Percentiles rank a stretch among this genome's conserved stretches.
These are phyloP conservation scores for Gracilaria gracilis DNA, from an alignment of 23 red algal species.

Conservation along the genomic window DNA sequence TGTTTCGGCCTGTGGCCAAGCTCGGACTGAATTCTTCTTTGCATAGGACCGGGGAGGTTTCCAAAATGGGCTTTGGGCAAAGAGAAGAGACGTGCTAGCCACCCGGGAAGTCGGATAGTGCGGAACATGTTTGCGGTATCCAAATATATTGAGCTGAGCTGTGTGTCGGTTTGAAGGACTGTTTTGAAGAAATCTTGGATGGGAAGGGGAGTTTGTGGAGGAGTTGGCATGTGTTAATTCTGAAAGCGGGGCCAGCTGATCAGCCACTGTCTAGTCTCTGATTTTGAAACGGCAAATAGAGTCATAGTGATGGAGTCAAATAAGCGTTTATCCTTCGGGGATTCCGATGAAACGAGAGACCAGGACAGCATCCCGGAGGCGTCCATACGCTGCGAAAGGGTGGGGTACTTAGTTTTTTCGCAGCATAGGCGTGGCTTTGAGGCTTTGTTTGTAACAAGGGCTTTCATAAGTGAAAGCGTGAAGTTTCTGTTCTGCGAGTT, in stretches of 20 bases:
- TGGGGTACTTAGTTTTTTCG: background rate
- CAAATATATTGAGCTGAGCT: background rate
- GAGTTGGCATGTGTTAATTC: slow-evolving; percentile 6
- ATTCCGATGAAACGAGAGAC: background rate
- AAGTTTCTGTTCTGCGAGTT: background rate
- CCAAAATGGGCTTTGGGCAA: background rate
- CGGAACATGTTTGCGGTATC: slow-evolving; percentile 49
- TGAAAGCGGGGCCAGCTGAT: slow-evolving; percentile 38
- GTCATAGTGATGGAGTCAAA: slow-evolving; percentile 3
- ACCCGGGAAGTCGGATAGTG: slow-evolving; percentile 16
- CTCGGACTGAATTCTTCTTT: background rate
- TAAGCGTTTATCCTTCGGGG: background rate
- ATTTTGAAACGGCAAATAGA: slow-evolving; percentile 2
- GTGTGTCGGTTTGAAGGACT: background rate
- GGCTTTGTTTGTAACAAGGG: background rate
- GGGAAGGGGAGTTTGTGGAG: background rate
- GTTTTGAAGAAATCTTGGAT: slow-evolving; percentile 18
- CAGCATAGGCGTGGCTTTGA: background rate
- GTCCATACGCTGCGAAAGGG: background rate
- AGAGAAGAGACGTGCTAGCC: background rate
- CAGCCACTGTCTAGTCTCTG: background rate
- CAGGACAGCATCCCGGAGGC: background rate
- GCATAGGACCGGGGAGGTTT: slow-evolving; percentile 11
- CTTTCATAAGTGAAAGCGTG: background rate
- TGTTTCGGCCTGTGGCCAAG: slow-evolving; percentile 2